Evolutionary conservation across 352 stramenopile species (phyloP), one percentile per base, ranked within the genome.

Genomic region (Phytophthora podocarpi): DNA sequence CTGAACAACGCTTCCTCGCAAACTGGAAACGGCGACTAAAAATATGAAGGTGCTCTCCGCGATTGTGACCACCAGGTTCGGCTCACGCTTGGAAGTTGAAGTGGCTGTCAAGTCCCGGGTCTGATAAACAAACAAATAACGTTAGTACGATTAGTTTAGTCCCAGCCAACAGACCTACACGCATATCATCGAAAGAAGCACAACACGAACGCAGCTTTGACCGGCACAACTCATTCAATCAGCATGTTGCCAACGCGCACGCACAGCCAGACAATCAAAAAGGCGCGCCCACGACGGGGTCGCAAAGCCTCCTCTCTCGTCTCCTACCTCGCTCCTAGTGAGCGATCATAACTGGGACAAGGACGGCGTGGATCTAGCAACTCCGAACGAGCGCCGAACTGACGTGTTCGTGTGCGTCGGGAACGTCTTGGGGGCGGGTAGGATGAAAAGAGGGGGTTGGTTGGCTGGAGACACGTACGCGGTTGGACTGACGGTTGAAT

Each of bases 261-360:
- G 40, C 37, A 59, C 60, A 64, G 60, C 54, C 60, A 61, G 41
- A 73, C 59, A 66, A 64, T 64, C 64, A 72, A 69, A 69, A 64
- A 64, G 45, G 48, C 18, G 40, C 47, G 36, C 23, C 39, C 28
- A 48, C 52, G 40, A 63, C 30, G 20, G 12, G 21, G 54, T 66
- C 55, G 42, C 48, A 66, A 59, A 64, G 46, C 47, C 61, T 65
- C 51, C 45, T 71, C 55, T 75, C 56, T 61, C 51, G 47, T 53
- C 45, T 65, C 32, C 59, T 57, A 64, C 47, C 32, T 74, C 51
- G 51, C 61, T 70, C 56, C 60, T 70, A 64, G 56, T 71, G 46
- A 64, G 50, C 51, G 59, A 67, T 54, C 49, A 67, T 48, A 64
- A 59, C 46, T 64, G 52, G 37, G 48, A 70, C 51, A 59, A 63